Conservation (phyloP, 2,329 filamentous ascomycete species). For the Zasmidium citrigriseum region DNA sequence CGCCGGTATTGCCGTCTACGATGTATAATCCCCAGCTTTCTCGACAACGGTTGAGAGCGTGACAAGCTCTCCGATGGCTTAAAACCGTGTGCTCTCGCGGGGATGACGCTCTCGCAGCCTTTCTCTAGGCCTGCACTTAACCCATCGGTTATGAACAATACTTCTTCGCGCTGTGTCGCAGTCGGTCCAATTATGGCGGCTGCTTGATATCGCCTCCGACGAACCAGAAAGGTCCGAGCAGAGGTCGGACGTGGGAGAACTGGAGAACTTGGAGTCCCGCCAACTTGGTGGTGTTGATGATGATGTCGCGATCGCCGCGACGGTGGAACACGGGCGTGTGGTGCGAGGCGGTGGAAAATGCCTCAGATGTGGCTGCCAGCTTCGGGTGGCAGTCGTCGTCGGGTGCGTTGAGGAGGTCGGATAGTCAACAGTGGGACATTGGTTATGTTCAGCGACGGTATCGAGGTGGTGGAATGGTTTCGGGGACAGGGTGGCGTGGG, state of each 20-base stretch:
- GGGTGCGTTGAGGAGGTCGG: constrained; percentile 11
- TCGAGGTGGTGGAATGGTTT: not conserved
- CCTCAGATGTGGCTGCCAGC: constrained; percentile 23
- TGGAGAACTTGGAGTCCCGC: constrained; percentile 74
- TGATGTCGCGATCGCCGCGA: constrained; percentile 37
- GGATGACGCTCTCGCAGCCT: constrained; percentile 14
- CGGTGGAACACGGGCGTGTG: constrained; percentile 11
- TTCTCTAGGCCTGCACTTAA: constrained; percentile 25
- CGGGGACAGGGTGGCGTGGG: not conserved
- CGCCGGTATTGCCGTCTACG: constrained; percentile 9
- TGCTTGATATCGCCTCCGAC: constrained; percentile 89
- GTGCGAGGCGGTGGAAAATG: constrained; percentile 16
- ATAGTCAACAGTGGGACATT: constrained; percentile 25
- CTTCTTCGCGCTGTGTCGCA: constrained; percentile 5
- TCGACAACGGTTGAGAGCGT: too few species aligned
- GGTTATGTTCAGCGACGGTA: not conserved
- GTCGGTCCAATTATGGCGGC: constrained; percentile 81
- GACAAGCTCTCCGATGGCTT: too few species aligned
- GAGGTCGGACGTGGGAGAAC: constrained; percentile 79
- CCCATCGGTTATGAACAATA: constrained; percentile 28
- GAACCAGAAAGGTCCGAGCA: constrained; percentile 93
- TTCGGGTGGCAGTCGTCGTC: constrained; percentile 12
- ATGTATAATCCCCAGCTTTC: constrained; percentile 1
- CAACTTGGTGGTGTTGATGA: constrained; percentile 77
- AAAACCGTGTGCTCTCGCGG: too few species aligned